phyloP scores from a whole-genome alignment of 805 yeast species.

The Spencermartinsiella europaea region DNA sequence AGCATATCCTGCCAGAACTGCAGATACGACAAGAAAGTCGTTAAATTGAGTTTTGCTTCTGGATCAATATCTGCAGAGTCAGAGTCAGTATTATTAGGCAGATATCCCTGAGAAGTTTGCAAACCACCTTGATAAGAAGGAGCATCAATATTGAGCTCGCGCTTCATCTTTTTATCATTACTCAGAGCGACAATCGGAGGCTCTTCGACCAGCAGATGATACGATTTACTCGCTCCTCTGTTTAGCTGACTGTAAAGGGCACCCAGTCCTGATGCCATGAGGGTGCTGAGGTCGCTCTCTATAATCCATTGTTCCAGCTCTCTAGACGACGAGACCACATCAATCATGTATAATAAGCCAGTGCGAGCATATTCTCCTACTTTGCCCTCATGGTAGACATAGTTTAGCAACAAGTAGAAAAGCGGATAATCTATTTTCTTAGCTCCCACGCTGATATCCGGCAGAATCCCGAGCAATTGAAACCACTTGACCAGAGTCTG shows the following conservation, averaged over 20 bases:
- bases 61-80: background rate
- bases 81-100: background rate
- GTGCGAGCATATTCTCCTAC: slow-evolving; percentile 27
- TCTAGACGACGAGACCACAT: slow-evolving; percentile 17
- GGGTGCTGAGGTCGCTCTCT: slow-evolving; percentile 25
- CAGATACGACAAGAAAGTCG: slow-evolving; percentile 22
- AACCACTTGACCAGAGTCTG: slow-evolving; percentile 9
- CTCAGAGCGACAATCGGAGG: slow-evolving; percentile 7
- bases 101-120: background rate
- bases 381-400: slow-evolving; percentile 25
- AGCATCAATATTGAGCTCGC: background rate
- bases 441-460: background rate
- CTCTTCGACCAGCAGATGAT: background rate
- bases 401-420: slow-evolving; percentile 23
- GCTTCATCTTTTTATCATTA: background rate
- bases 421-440: slow-evolving; percentile 24
- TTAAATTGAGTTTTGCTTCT: slow-evolving; percentile 8
- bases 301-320: slow-evolving; percentile 25
- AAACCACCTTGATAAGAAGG: too few species aligned
- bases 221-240: slow-evolving; percentile 4
- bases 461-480: slow-evolving; percentile 1
- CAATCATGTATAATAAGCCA: slow-evolving; percentile 25
- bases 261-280: slow-evolving; percentile 30
- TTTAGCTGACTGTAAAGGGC: slow-evolving; percentile 21
- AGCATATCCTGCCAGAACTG: slow-evolving; percentile 30